Conservation (phyloP, 345 rosid species). For the Eutrema yunnanense region DNA sequence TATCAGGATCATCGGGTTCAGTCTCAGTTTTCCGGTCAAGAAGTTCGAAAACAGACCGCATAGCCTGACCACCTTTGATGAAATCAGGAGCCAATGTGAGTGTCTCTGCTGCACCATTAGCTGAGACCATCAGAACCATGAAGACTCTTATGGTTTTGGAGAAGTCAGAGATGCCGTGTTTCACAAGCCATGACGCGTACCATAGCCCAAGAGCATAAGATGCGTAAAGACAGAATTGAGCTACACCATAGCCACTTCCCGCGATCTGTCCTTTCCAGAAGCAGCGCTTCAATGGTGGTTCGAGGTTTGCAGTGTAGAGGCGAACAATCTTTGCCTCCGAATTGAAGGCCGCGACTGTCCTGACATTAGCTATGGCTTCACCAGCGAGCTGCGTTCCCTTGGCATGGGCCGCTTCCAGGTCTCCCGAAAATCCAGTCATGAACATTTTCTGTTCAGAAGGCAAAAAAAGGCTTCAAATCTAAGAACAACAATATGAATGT, state of each 20-base stretch:
- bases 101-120: constrained; percentile 98
- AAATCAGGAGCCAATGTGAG: constrained; percentile 94
- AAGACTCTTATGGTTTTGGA: constrained; percentile 94
- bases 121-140: constrained; percentile 99
- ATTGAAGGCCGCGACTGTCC: constrained; percentile 97
- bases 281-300: constrained; percentile 72
- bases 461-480: not conserved
- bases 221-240: constrained; percentile 89
- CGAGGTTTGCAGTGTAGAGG: constrained; percentile 73
- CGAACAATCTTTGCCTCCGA: constrained; percentile 84
- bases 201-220: constrained; percentile 98
- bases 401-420: constrained; percentile 87
- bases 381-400: constrained; percentile 96
- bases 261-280: constrained; percentile 99
- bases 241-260: constrained; percentile 92
- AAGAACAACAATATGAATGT: not conserved
- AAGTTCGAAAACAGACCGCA: constrained; percentile 86
- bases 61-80: constrained; percentile 95
- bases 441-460: constrained; percentile 81
- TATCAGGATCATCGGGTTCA: constrained; percentile 88
- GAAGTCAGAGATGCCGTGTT: constrained; percentile 96
- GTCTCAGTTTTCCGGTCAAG: constrained; percentile 97
- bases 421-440: constrained; percentile 96
- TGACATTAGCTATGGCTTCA: constrained; percentile 91
- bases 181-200: constrained; percentile 99